phyloP scores from a whole-genome alignment of 164 flowering plant genomes.

The Annona cherimola region DNA sequence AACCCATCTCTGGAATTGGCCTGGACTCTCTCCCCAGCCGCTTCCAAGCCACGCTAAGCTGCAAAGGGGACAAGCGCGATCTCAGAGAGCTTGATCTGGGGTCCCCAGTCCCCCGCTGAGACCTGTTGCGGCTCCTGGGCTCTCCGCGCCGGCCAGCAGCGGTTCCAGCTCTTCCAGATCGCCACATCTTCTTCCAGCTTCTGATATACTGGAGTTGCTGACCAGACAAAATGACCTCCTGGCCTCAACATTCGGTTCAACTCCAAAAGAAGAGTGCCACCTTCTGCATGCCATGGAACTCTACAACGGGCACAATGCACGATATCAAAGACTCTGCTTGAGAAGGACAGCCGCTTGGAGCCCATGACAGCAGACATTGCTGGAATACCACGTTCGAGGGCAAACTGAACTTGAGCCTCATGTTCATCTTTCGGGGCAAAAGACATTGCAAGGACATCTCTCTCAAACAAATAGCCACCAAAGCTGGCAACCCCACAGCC shows the following conservation, averaged over 20 bases:
- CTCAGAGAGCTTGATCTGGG: conserved; percentile 74
- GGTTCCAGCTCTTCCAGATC: conserved; percentile 74
- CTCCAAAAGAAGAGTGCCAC: conserved; percentile 88
- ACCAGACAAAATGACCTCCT: conserved; percentile 94
- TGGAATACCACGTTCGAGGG: conserved; percentile 91
- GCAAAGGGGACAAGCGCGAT: conserved; percentile 74
- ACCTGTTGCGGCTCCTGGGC: conserved; percentile 19
- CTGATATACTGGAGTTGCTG: conserved; percentile 94
- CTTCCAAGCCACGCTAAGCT: conserved; percentile 29
- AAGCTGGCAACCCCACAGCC: conserved; percentile 98
- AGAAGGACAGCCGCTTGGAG: conserved; percentile 80
- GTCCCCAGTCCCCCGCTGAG: conserved; percentile 73
- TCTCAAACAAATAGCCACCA: conserved; percentile 81
- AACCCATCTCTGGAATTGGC: conserved; percentile 27
- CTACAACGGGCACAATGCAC: conserved; percentile 91
- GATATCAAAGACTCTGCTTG: conserved; percentile 78
- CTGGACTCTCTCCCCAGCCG: conserved; percentile 42
- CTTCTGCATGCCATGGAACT: conserved; percentile 90
- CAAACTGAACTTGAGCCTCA: conserved; percentile 94
- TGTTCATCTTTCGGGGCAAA: conserved; percentile 98
- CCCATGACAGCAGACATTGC: conserved; percentile 98
- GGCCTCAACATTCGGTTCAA: conserved; percentile 83
- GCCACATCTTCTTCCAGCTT: conserved; percentile 73
- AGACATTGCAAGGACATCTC: conserved; percentile 84
- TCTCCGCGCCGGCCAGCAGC: conserved; percentile 39